These are phyloP conservation scores for Xerocomus brunneocitrinus DNA, from an alignment of 768 basidiomycete species.

Conservation along the genomic window DNA sequence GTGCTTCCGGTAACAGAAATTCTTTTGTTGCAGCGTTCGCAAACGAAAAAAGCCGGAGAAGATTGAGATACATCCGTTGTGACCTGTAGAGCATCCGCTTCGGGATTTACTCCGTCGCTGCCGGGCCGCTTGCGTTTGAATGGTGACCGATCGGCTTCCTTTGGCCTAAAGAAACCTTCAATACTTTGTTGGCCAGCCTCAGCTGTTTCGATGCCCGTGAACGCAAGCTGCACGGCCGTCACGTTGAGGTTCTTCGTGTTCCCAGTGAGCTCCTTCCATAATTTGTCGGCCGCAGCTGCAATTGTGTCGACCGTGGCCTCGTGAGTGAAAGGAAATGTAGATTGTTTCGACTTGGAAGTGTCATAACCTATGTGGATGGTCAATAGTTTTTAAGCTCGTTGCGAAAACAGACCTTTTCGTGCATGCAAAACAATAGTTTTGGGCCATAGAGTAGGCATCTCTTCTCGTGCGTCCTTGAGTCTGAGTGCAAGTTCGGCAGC, in stretches of 20 bases:
- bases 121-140: slow-evolving; percentile 40
- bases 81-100: neutral
- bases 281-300: slow-evolving; percentile 65
- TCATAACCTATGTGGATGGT: slow-evolving; percentile 53
- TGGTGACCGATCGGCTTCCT: slow-evolving; percentile 18
- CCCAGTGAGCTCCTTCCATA: slow-evolving; percentile 87
- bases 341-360: slow-evolving; percentile 71
- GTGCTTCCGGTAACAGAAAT: slow-evolving; percentile 33
- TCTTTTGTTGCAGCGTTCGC: slow-evolving; percentile 52
- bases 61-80: neutral
- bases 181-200: slow-evolving; percentile 84
- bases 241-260: slow-evolving; percentile 53
- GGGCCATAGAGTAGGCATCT: slow-evolving; percentile 79
- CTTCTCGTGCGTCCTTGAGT: slow-evolving; percentile 74
- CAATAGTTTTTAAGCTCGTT: neutral
- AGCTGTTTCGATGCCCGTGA: slow-evolving; percentile 69
- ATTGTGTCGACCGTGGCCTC: slow-evolving; percentile 75
- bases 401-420: slow-evolving; percentile 51
- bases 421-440: slow-evolving; percentile 82
- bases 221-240: slow-evolving; percentile 66
- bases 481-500: slow-evolving; percentile 87
- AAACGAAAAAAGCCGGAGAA: slow-evolving; percentile 42
- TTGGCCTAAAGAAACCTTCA: slow-evolving; percentile 71
- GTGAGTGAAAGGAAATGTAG: slow-evolving; percentile 78
- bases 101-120: slow-evolving; percentile 7